A percentile compares a stretch with the other conserved stretches of the same genome.
Conservation (phyloP, 2,329 filamentous ascomycete genomes). For the Cordyceps javanica region DNA sequence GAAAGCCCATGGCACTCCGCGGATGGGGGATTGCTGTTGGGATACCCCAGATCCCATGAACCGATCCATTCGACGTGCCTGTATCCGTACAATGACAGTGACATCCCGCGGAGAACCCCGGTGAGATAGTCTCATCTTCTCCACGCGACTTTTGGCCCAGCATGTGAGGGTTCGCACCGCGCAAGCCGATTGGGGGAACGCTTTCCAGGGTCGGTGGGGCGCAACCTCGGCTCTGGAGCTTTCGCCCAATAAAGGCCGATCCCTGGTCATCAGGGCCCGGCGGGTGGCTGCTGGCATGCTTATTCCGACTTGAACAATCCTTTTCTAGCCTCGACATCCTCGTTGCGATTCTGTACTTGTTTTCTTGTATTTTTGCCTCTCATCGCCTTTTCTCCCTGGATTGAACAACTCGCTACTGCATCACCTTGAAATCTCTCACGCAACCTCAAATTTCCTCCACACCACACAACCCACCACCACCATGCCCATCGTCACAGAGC, state of each 20-base stretch:
- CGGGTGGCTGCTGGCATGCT: not conserved
- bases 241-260: slow-evolving; percentile 10
- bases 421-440: too few relatives aligned
- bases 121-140: slow-evolving; percentile 6
- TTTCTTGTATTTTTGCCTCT: not conserved
- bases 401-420: too few relatives aligned
- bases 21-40: too few relatives aligned
- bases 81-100: too few relatives aligned
- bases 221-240: slow-evolving; percentile 7
- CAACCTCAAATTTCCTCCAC: not conserved
- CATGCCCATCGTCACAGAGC: slow-evolving; percentile 53
- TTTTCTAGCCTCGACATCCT: not conserved
- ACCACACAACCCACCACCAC: slow-evolving; percentile 16
- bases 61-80: too few relatives aligned
- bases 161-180: slow-evolving; percentile 8
- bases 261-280: slow-evolving; percentile 6
- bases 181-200: slow-evolving; percentile 1
- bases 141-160: not conserved
- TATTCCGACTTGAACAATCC: not conserved
- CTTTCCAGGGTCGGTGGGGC: slow-evolving; percentile 1
- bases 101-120: not conserved
- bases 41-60: not conserved
- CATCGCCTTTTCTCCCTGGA: not conserved
- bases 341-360: not conserved
- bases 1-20: too few relatives aligned